These are phyloP conservation scores for Strobilomyces dryophilus DNA, from an alignment of 768 basidiomycete species.

Conservation along the genomic window DNA sequence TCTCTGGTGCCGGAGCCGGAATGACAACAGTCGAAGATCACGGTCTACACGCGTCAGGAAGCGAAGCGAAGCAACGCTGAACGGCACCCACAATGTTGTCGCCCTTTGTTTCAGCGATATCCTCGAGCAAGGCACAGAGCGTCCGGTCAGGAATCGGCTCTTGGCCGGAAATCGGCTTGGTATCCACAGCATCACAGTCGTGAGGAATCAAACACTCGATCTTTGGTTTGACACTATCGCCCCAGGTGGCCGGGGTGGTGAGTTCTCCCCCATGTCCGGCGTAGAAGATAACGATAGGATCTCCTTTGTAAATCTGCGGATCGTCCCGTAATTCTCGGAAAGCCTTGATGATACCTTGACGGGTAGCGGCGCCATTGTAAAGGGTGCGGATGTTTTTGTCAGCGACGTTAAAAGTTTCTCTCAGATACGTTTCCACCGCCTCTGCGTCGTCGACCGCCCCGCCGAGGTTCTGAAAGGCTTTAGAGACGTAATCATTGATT, in stretches of 20 bases:
- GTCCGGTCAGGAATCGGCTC: constrained; percentile 11
- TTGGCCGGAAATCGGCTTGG: neutral
- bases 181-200: neutral
- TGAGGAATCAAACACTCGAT: neutral
- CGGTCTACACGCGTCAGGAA: constrained; percentile 28
- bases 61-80: constrained; percentile 6
- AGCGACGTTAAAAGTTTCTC: constrained; percentile 28
- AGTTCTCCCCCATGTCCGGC: constrained; percentile 41
- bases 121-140: too few species aligned
- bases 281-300: constrained; percentile 41
- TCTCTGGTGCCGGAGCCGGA: constrained; percentile 36
- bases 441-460: constrained; percentile 33
- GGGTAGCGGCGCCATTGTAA: constrained; percentile 36
- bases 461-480: constrained; percentile 23
- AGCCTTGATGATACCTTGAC: constrained; percentile 31
- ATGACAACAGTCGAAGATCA: constrained; percentile 46
- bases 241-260: constrained; percentile 26
- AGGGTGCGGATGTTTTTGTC: constrained; percentile 33
- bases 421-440: constrained; percentile 33
- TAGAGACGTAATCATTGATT: constrained; percentile 35
- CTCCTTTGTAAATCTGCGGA: constrained; percentile 23
- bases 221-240: constrained; percentile 12
- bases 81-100: constrained; percentile 38
- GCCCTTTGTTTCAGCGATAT: constrained; percentile 17
- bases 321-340: constrained; percentile 24